phyloP scores from a whole-genome alignment of 495 filamentous ascomycete species.

The Pyrenula aspistea region DNA sequence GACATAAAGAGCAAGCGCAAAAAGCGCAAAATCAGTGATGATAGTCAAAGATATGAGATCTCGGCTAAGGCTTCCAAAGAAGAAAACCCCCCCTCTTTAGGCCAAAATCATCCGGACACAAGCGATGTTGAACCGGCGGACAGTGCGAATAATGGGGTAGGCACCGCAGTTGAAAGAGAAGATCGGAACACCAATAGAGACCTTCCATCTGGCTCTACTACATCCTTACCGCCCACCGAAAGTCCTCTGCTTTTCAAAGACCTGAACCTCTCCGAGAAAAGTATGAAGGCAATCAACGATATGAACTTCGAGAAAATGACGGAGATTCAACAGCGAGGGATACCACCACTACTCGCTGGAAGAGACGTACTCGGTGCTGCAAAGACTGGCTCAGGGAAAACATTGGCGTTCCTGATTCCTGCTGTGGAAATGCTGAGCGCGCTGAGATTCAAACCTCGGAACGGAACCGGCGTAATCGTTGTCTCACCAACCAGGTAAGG shows the following conservation, averaged over 20 bases:
- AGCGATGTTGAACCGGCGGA: background rate
- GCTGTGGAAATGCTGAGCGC: conserved; percentile 89
- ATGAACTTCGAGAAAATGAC: conserved; percentile 96
- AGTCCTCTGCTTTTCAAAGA: conserved; percentile 60
- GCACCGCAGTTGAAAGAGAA: background rate
- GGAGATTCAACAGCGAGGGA: conserved; percentile 80
- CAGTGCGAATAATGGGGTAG: background rate
- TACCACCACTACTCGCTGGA: conserved; percentile 79
- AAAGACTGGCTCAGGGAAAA: conserved; percentile 96
- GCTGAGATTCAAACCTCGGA: conserved; percentile 75
- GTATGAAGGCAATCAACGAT: conserved; percentile 73
- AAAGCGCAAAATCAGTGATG: background rate
- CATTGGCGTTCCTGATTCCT: conserved; percentile 86
- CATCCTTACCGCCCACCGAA: conserved; percentile 44
- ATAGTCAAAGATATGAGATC: background rate
- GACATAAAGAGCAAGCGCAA: conserved; percentile 1
- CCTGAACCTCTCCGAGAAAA: conserved; percentile 75
- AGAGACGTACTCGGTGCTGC: conserved; percentile 92
- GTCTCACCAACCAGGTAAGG: conserved; percentile 60
- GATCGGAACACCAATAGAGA: conserved; percentile 18
- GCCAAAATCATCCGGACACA: background rate
- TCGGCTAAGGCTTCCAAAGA: background rate
- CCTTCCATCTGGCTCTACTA: conserved; percentile 35
- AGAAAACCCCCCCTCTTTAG: background rate
- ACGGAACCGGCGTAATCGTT: conserved; percentile 73